phyloP scores from a whole-genome alignment of 2,329 filamentous ascomycete species.

The Diaporthe citrichinensis region DNA sequence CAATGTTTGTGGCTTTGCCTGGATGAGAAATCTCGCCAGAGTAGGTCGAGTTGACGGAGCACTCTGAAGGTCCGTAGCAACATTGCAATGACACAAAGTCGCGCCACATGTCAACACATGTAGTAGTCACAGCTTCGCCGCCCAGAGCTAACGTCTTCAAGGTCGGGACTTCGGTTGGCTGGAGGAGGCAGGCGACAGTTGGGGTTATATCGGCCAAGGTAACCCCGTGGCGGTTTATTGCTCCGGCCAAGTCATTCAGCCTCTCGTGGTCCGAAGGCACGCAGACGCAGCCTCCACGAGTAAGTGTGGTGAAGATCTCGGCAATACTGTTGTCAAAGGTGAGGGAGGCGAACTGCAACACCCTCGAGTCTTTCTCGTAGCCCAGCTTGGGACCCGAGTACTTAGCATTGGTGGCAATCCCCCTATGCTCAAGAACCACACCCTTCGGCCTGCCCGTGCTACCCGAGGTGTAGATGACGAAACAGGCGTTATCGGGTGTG shows the following conservation, averaged over 20 bases:
- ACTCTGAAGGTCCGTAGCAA: slow-evolving; percentile 44
- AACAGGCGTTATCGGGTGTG: slow-evolving; percentile 11
- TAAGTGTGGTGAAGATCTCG: slow-evolving; percentile 67
- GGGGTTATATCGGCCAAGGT: slow-evolving; percentile 46
- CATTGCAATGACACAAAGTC: slow-evolving; percentile 39
- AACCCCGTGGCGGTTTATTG: slow-evolving; percentile 41
- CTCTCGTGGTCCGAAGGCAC: slow-evolving; percentile 47
- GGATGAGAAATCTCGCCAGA: slow-evolving; percentile 30
- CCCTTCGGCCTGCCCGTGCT: slow-evolving; percentile 83
- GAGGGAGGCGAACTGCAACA: slow-evolving; percentile 66
- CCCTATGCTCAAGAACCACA: slow-evolving; percentile 57
- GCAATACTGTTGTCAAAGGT: slow-evolving; percentile 69
- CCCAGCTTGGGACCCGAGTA: slow-evolving; percentile 59
- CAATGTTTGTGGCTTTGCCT: slow-evolving; percentile 41
- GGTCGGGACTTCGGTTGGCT: slow-evolving; percentile 39
- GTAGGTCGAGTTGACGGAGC: slow-evolving; percentile 28
- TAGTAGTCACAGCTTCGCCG: slow-evolving; percentile 43
- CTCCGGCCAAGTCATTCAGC: slow-evolving; percentile 52
- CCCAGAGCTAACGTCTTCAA: slow-evolving; percentile 42
- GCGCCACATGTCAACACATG: slow-evolving; percentile 40
- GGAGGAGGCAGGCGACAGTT: slow-evolving; percentile 44
- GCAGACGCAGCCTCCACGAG: slow-evolving; percentile 29
- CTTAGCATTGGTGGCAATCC: slow-evolving; percentile 60
- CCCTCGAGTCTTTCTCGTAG: slow-evolving; percentile 57
- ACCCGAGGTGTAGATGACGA: slow-evolving; percentile 79